Percentiles rank a stretch among this genome's conserved stretches.
Conservation (phyloP, 2,329 filamentous ascomycete species). For the Xylaria sp. region DNA sequence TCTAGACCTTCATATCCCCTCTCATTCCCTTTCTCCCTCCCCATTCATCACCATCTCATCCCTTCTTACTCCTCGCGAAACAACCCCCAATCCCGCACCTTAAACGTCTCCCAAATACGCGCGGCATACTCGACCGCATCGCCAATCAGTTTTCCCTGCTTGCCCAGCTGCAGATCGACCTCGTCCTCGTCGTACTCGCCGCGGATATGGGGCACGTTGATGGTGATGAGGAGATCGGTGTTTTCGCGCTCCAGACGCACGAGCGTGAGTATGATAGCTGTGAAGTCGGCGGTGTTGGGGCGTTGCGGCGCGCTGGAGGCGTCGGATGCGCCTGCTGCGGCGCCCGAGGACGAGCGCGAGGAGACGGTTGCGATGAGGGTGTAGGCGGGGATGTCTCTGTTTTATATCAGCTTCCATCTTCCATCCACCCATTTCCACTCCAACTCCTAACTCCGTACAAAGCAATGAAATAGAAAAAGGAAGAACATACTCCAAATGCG, state of each 20-base stretch:
- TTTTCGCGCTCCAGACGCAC: slow-evolving; percentile 67
- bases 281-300: slow-evolving; percentile 53
- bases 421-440: no score
- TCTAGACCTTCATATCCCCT: no score
- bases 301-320: slow-evolving; percentile 26
- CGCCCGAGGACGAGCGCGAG: slow-evolving; percentile 27
- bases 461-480: not conserved
- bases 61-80: slow-evolving; percentile 45
- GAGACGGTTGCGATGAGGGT: slow-evolving; percentile 65
- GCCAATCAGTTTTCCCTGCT: slow-evolving; percentile 62
- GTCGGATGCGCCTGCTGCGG: slow-evolving; percentile 25
- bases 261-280: slow-evolving; percentile 70
- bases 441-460: no score
- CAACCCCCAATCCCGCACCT: slow-evolving; percentile 74
- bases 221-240: slow-evolving; percentile 77
- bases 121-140: slow-evolving; percentile 63
- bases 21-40: no score
- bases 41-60: no score
- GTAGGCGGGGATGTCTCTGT: slow-evolving; percentile 53
- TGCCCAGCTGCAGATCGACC: slow-evolving; percentile 61
- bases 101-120: slow-evolving; percentile 65
- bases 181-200: slow-evolving; percentile 69
- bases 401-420: no score
- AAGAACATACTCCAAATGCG: slow-evolving; percentile 45
- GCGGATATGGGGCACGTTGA: slow-evolving; percentile 81